Conservation (phyloP, 164 flowering plant genomes). For the Buxus sempervirens region DNA sequence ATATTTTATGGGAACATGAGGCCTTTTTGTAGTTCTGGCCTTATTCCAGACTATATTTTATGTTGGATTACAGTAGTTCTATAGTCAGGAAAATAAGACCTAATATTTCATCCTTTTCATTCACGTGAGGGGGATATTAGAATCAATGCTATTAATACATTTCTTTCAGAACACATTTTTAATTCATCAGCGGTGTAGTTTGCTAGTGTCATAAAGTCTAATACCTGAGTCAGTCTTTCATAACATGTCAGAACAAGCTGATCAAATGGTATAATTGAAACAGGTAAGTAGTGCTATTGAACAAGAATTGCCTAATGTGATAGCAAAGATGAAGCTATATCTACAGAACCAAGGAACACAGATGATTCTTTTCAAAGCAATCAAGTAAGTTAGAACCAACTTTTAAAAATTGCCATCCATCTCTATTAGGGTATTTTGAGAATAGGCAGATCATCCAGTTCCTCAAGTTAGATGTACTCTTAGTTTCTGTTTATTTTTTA, state of each 20-base stretch:
- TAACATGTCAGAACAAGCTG: not conserved
- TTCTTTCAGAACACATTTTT: no score
- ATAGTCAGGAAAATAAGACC: not conserved
- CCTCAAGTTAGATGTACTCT: no score
- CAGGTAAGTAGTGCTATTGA: slow-evolving; percentile 74
- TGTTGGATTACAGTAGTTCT: not conserved
- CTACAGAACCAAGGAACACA: slow-evolving; percentile 90
- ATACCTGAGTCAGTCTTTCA: not conserved
- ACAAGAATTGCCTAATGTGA: slow-evolving; percentile 71
- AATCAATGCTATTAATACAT: no score
- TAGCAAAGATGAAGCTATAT: slow-evolving; percentile 90
- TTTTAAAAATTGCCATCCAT: not conserved
- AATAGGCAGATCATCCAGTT: not conserved
- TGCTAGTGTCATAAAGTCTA: not conserved
- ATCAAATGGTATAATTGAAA: slow-evolving; percentile 8
- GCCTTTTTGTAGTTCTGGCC: not conserved
- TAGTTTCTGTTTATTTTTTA: no score
- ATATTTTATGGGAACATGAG: not conserved
- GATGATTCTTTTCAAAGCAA: slow-evolving; percentile 89
- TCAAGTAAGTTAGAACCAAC: slow-evolving; percentile 59
- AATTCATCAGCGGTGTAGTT: no score
- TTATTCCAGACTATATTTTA: not conserved
- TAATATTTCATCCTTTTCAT: no score
- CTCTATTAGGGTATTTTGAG: not conserved
- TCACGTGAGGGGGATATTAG: no score